These are phyloP conservation scores for Berberis thunbergii DNA, from an alignment of 164 flowering plant genomes.

Conservation along the genomic window DNA sequence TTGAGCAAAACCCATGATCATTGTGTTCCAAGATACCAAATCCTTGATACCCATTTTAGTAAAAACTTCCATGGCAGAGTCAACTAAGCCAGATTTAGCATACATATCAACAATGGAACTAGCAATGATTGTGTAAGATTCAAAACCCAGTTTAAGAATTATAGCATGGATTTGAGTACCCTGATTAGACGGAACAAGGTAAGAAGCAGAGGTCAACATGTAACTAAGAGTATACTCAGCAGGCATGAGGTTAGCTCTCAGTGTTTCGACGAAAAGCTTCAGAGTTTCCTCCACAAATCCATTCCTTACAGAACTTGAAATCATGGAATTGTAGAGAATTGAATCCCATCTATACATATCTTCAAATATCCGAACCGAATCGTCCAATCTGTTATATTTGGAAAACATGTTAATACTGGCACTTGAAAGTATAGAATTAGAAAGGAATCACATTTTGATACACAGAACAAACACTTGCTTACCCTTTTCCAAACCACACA, in stretches of 20 bases:
- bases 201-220: constrained; percentile 2
- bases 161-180: constrained; percentile 7
- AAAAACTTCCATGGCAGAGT: not conserved
- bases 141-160: constrained; percentile 2
- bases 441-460: constrained; percentile 3
- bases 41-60: constrained; percentile 1
- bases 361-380: constrained; percentile 4
- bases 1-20: constrained; percentile 7
- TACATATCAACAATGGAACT: constrained; percentile 3
- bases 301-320: constrained; percentile 4
- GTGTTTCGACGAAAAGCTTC: not conserved
- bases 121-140: constrained; percentile 1
- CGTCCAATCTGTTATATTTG: constrained; percentile 7
- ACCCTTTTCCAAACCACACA: constrained; percentile 7
- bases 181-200: not conserved
- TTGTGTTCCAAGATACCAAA: constrained; percentile 8
- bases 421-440: constrained; percentile 7
- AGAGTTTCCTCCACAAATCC: constrained; percentile 1
- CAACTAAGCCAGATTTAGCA: constrained; percentile 5
- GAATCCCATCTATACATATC: constrained; percentile 4
- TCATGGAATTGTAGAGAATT: constrained; percentile 6
- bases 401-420: constrained; percentile 7
- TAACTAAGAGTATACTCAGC: constrained; percentile 6
- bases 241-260: not conserved
- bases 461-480: constrained; percentile 4